These are phyloP conservation scores for Carex kokanica DNA, from an alignment of 176 grass and related monocot genomes.

Conservation along the genomic window DNA sequence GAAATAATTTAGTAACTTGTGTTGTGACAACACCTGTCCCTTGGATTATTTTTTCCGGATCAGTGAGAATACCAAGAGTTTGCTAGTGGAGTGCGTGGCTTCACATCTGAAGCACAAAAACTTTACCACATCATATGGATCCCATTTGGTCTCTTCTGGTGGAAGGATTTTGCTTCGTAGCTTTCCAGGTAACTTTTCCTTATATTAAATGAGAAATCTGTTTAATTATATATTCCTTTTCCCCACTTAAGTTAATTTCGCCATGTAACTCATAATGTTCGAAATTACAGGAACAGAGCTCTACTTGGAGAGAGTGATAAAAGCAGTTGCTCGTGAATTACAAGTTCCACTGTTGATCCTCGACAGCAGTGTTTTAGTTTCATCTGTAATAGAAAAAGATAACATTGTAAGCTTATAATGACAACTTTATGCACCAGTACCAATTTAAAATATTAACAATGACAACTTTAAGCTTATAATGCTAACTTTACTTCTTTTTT, in stretches of 20 bases:
- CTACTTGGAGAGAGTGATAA: slow-evolving; percentile 84
- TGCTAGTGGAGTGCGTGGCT: slow-evolving; percentile 62
- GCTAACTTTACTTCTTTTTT: not conserved
- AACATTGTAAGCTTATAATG: not conserved
- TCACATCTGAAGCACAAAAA: slow-evolving; percentile 75
- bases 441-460: not conserved
- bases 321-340: slow-evolving; percentile 80
- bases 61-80: slow-evolving; percentile 56
- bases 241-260: not conserved
- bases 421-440: not conserved
- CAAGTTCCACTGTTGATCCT: slow-evolving; percentile 65
- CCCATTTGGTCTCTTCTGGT: slow-evolving; percentile 58
- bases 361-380: slow-evolving; percentile 79
- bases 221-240: slow-evolving; percentile 8
- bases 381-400: slow-evolving; percentile 61
- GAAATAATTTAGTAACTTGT: slow-evolving; percentile 22
- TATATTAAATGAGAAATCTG: not conserved
- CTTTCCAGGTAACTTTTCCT: slow-evolving; percentile 56
- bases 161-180: slow-evolving; percentile 83
- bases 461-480: too few relatives aligned
- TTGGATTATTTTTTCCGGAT: slow-evolving; percentile 28
- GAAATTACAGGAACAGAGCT: slow-evolving; percentile 84
- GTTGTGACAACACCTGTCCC: slow-evolving; percentile 18
- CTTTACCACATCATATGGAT: slow-evolving; percentile 55
- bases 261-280: not conserved